Conservation (phyloP, 2,329 filamentous ascomycete species). For the Lithohypha guttulata region DNA sequence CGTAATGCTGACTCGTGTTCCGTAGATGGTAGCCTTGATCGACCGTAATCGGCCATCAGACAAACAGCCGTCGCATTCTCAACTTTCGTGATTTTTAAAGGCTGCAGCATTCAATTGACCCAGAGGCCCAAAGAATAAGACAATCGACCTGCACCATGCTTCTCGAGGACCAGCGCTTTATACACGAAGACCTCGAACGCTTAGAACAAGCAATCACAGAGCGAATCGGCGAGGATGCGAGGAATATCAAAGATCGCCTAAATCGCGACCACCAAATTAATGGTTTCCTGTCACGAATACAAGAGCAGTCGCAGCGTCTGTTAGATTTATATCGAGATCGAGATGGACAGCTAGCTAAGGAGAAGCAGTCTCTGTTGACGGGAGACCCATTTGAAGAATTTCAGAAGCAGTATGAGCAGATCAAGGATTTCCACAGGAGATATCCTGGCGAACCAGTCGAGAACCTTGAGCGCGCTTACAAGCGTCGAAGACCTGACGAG, state of each 20-base stretch:
- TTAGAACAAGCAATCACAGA: slow-evolving; percentile 90
- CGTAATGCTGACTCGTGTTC: no score
- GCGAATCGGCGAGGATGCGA: slow-evolving; percentile 77
- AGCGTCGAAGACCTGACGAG: slow-evolving; percentile 55
- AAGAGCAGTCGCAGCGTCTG: slow-evolving; percentile 70
- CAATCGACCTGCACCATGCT: slow-evolving; percentile 56
- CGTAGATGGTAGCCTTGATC: no score
- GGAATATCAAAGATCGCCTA: slow-evolving; percentile 77
- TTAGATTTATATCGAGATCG: slow-evolving; percentile 76
- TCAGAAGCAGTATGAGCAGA: slow-evolving; percentile 68
- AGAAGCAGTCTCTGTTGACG: slow-evolving; percentile 72
- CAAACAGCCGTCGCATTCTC: no score
- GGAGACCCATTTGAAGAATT: slow-evolving; percentile 87
- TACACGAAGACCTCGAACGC: slow-evolving; percentile 93
- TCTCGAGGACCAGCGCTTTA: slow-evolving; percentile 82
- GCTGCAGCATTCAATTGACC: no score
- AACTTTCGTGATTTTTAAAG: no score
- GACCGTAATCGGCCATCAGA: no score
- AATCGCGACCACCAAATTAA: slow-evolving; percentile 86
- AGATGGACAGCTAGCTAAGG: slow-evolving; percentile 58
- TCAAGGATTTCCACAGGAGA: slow-evolving; percentile 77
- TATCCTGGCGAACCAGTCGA: slow-evolving; percentile 94
- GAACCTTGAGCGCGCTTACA: slow-evolving; percentile 88
- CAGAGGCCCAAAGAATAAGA: no score
- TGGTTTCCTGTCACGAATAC: slow-evolving; percentile 76